These are phyloP conservation scores for Bathelium albidoporum DNA, from an alignment of 495 filamentous ascomycete genomes.

Conservation along the genomic window DNA sequence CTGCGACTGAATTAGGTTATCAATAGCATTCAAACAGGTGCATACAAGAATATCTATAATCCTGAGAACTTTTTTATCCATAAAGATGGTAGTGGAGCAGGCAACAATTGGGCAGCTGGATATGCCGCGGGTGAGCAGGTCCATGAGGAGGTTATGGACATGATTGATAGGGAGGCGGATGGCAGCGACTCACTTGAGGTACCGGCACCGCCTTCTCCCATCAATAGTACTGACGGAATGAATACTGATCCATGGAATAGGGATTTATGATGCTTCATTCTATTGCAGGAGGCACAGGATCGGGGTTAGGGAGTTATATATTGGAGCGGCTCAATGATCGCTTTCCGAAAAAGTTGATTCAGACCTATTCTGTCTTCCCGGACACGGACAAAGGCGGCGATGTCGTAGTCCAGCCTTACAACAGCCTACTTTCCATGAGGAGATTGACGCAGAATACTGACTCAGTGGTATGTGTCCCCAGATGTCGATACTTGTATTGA, in stretches of 20 bases:
- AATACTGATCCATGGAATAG: constrained; percentile 28
- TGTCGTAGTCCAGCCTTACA: constrained; percentile 97
- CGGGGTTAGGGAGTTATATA: constrained; percentile 85
- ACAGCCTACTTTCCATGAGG: constrained; percentile 85
- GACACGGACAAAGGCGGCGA: constrained; percentile 74
- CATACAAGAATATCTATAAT: constrained; percentile 97
- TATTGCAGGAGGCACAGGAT: constrained; percentile 93
- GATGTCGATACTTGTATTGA: constrained; percentile 1
- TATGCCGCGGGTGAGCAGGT: constrained; percentile 87
- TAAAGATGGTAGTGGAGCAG: constrained; percentile 82
- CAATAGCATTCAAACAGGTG: constrained; percentile 78
- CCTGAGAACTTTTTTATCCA: constrained; percentile 97
- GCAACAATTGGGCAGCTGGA: constrained; percentile 96
- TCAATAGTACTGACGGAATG: not conserved
- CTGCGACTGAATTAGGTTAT: constrained; percentile 54
- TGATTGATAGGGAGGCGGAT: constrained; percentile 98
- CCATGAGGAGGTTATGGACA: constrained; percentile 95
- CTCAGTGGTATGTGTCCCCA: constrained; percentile 53
- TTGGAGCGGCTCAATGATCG: constrained; percentile 95
- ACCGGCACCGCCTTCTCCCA: not conserved
- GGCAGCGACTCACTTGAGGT: constrained; percentile 94
- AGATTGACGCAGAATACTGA: constrained; percentile 91
- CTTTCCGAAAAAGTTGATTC: constrained; percentile 97
- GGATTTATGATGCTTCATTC: constrained; percentile 98
- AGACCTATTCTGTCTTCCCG: constrained; percentile 97